Evolutionary conservation across 768 basidiomycete species (phyloP), one percentile per base, ranked within the genome.

Genomic region (Kwoniella pini): DNA sequence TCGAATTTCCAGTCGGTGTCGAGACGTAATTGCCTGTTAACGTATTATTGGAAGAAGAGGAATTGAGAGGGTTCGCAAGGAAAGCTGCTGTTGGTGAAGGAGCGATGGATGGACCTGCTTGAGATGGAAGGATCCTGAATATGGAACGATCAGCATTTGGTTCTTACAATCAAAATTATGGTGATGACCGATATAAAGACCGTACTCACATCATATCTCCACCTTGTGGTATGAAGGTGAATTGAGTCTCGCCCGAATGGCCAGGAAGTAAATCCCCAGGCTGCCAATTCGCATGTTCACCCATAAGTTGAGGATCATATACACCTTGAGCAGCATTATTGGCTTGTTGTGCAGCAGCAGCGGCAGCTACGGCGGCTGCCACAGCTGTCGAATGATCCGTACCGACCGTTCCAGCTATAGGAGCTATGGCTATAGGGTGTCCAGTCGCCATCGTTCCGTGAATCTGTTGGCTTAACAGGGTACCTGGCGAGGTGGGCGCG

Each of bases 141-240:
- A 19, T 50, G 24, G 26, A 50, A 22, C 13, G 11, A 53, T n/a
- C n/a, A n/a, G n/a, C n/a, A n/a, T n/a, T n/a, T n/a, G n/a, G n/a
- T n/a, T n/a, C n/a, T n/a, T n/a, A n/a, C n/a, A n/a, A n/a, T n/a
- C n/a, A n/a, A n/a, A n/a, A n/a, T n/a, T n/a, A n/a, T n/a, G n/a
- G n/a, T n/a, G n/a, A n/a, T n/a, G n/a, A n/a, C n/a, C n/a, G n/a
- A n/a, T n/a, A n/a, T n/a, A n/a, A n/a, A n/a, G n/a, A n/a, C n/a
- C n/a, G n/a, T n/a, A 64, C 73, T 61, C 36, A 75, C 74, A 75
- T 72, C 74, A 75, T 75, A 61, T 72, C 74, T 27, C 71, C 74
- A 28, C 74, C 74, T 54, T 72, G 71, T 11, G 69, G 74, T 21
- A 75, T 66, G 48, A 70, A 75, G 5, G 65, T 58, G 44, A 75